A percentile compares a stretch with the other conserved stretches of the same genome.
Evolutionary conservation across 805 yeast genomes (phyloP).

Genomic region (Ogataea corticis): DNA sequence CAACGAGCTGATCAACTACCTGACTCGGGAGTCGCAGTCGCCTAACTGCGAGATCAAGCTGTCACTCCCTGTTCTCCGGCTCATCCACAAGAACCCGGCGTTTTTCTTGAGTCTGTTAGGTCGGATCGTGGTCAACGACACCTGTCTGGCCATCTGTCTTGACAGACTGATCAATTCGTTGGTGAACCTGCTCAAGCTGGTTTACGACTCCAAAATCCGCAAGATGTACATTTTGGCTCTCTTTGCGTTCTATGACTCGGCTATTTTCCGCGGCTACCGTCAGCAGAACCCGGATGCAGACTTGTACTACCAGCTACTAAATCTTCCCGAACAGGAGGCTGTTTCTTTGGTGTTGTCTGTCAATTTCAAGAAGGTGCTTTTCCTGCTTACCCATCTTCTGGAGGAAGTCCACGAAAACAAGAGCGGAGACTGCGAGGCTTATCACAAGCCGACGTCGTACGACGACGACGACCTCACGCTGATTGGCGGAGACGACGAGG

Average conservation of each 20-base stretch:
- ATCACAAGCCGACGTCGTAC: conserved; percentile 44
- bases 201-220: conserved; percentile 74
- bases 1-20: conserved; percentile 41
- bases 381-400: conserved; percentile 41
- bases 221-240: conserved; percentile 45
- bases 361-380: conserved; percentile 31
- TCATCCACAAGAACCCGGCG: conserved; percentile 38
- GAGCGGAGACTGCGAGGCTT: conserved; percentile 56
- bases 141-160: conserved; percentile 17
- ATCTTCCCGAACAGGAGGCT: conserved; percentile 23
- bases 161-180: conserved; percentile 26
- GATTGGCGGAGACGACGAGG: conserved; percentile 17
- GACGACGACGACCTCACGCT: conserved; percentile 36
- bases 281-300: conserved; percentile 20
- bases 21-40: conserved; percentile 44
- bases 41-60: conserved; percentile 43
- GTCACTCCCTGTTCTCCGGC: conserved; percentile 39
- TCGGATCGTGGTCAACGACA: conserved; percentile 29
- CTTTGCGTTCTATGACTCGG: conserved; percentile 28
- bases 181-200: conserved; percentile 39
- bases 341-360: conserved; percentile 24
- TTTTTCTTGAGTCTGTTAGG: conserved; percentile 38
- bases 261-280: conserved; percentile 13
- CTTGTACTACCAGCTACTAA: conserved; percentile 28
- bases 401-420: conserved; percentile 73